Base-by-base conservation (phyloP, 148 eudicot species). In the Fagopyrum tataricum region DNA sequence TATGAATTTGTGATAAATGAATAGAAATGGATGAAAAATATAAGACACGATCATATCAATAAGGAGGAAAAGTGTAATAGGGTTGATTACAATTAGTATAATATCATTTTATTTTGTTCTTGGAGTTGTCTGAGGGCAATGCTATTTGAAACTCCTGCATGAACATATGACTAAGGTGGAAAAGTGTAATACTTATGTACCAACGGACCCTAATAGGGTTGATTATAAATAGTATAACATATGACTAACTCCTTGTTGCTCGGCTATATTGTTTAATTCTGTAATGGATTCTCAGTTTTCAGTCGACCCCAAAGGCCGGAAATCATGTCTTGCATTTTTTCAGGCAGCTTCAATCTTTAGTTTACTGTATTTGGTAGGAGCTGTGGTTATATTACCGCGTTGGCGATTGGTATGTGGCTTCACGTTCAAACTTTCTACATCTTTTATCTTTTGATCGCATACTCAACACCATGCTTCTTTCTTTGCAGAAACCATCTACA, bases 281-380 rank as follows among this genome's bases (percentile, higher is more conserved):
- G 5, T 51, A 46, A 49, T 76, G 26, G 14, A 8, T 68, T 78
- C 39, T 51, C 87, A 90, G 92, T 72, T 59, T 67, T 43, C 78
- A 42, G 70, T 75, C 24, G 88, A 86, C 72, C 47, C 74, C 75
- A 87, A 83, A 78, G 49, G 10, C 73, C 76, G 87, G 66, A 82
- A 80, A 81, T 76, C 84, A 73, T 82, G 83, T 67, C 11, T 82
- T 85, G 80, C 83, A 59, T 73, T 53, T 43, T 79, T 86, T 24
- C 82, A 84, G 47, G 74, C 80, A 58, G 82, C 83, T 62, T 79
- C 76, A 40, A 75, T 83, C 0, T 49, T 87, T 40, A 71, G 75
- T 71, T 31, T 86, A 13, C 41, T 84, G 58, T 78, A 85, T 70
- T 75, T 84, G 68, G 17, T 87, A 58, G 84, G 78, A 70, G 76